phyloP scores from a whole-genome alignment of 495 filamentous ascomycete species.

The Hyaloscypha bicolor region DNA sequence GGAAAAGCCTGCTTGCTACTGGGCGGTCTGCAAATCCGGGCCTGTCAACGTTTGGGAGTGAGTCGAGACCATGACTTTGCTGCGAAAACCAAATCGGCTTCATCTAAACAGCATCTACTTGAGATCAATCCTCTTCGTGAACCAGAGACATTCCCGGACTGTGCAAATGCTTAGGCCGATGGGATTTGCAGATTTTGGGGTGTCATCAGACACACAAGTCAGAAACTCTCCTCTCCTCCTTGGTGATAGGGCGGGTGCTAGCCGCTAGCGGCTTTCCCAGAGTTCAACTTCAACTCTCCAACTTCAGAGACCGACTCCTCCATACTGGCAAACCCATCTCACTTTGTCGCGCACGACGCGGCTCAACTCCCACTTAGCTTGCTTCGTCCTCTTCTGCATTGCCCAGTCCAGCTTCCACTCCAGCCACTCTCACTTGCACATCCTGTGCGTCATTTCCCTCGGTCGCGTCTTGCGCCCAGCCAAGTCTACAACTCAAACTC shows the following conservation, averaged over 20 bases:
- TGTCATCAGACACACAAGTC: constrained; percentile 20
- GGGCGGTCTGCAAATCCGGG: background rate
- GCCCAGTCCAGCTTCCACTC: constrained; percentile 11
- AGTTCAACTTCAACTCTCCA: background rate
- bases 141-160: background rate
- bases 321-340: constrained; percentile 14
- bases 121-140: background rate
- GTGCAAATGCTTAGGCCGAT: background rate
- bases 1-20: background rate
- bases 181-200: constrained; percentile 8
- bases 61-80: background rate
- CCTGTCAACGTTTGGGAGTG: background rate
- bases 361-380: background rate
- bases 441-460: constrained; percentile 17
- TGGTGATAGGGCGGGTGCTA: background rate
- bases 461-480: constrained; percentile 22
- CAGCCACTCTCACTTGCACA: background rate
- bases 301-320: constrained; percentile 1
- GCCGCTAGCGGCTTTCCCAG: background rate
- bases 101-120: background rate
- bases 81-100: background rate
- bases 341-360: constrained; percentile 17
- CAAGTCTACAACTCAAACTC: background rate
- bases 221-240: constrained; percentile 5
- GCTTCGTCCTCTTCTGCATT: constrained; percentile 1